Base-by-base conservation (phyloP, 495 filamentous ascomycete species). In the Penicillium herquei region DNA sequence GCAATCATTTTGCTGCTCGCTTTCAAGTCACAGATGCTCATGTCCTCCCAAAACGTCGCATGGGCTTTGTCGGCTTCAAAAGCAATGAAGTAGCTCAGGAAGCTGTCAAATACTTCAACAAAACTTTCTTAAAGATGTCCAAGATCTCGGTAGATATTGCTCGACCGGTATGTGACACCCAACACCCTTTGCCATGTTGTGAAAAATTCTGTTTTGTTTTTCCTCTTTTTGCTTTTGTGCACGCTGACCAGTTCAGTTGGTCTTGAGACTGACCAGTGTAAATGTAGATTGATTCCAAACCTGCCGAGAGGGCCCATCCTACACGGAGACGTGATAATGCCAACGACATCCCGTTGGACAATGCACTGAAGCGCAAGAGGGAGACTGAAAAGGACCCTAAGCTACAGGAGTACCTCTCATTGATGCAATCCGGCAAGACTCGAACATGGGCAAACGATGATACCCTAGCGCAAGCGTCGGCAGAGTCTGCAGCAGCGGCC, bases 41-140 rank as follows among this genome's bases (percentile, higher is more conserved):
- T 78, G 81, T 96, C 55, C 86, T 97, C 68, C 85, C 92, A 16
- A 82, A 88, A 62, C 84, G 94, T 63, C 82, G 91, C 52, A 96
- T 98, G 75, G 94, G 92, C 59, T 99, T 96, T 79, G 85, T 99
- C 56, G 94, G 94, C 56, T 98, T 92, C 79, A 93, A 89, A 72
- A 90, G 82, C 50, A 77, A 84, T 41, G 83, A 92, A 57, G 88
- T 88, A 61, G 94, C 94, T 46, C 73, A 79, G 42, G 80, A 84
- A 61, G 94, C 94, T 45, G 88, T 93, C 58, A 90, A 89, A 64
- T 96, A 96, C 74, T 96, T 96, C 82, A 92, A 99, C 75, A 89
- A 84, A 64, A 83, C 92, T 56, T 98, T 92, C 71, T 89, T 98
- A 57, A 90, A 91, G 56, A 95, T 96, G 92, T 95, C 92, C n/a